phyloP scores from a whole-genome alignment of 495 filamentous ascomycete genomes.

The Aspergillus bertholletiae region DNA sequence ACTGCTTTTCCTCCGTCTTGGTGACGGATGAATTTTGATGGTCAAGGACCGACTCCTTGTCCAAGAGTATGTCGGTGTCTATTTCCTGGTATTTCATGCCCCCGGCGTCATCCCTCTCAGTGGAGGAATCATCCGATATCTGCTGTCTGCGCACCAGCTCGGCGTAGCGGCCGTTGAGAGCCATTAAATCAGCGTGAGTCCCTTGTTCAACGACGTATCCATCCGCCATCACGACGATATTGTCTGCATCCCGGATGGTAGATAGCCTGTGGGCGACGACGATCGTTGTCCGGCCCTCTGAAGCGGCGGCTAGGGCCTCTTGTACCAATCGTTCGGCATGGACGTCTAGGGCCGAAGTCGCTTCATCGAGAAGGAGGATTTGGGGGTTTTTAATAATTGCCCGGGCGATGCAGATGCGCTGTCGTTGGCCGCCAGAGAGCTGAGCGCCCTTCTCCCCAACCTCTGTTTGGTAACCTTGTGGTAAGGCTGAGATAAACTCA shows the following conservation, averaged over 20 bases:
- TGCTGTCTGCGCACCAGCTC: background rate
- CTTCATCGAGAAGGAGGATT: background rate
- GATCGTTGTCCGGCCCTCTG: background rate
- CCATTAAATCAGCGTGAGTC: background rate
- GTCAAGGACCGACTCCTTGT: no score
- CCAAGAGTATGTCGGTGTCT: no score
- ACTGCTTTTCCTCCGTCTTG: no score
- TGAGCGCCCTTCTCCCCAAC: background rate
- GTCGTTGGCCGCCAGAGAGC: background rate
- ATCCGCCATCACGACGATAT: background rate
- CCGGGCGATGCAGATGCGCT: background rate
- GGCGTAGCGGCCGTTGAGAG: no score
- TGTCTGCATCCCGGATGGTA: background rate
- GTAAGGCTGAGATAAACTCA: background rate
- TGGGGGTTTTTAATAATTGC: background rate
- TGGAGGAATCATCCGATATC: no score
- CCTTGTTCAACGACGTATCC: background rate
- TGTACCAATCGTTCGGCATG: background rate
- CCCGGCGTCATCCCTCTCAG: no score
- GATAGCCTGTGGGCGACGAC: background rate
- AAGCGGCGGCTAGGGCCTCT: background rate
- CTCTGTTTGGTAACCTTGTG: background rate
- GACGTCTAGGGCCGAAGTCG: background rate
- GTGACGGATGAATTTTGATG: no score
- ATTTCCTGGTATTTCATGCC: no score